Percentiles rank a stretch among this genome's conserved stretches.
These are phyloP conservation scores for Mercurialis annua DNA, from an alignment of 345 rosid genomes.

Conservation along the genomic window DNA sequence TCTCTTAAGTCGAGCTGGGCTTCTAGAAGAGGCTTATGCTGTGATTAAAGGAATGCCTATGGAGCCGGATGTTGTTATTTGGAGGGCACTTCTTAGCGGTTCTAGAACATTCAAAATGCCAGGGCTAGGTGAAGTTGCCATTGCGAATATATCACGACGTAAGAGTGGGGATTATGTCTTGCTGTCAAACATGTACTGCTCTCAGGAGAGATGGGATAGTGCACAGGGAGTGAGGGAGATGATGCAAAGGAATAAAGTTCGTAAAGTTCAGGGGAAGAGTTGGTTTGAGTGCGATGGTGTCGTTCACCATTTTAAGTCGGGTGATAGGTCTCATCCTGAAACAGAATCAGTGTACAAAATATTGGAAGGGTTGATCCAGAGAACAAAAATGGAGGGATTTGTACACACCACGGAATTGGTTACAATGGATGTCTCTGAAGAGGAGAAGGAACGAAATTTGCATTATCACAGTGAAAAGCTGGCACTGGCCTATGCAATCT, in stretches of 20 bases:
- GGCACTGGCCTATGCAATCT: slow-evolving; percentile 71
- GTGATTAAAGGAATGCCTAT: slow-evolving; percentile 58
- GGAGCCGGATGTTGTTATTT: slow-evolving; percentile 70
- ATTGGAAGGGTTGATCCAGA: slow-evolving; percentile 43
- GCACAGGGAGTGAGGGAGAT: slow-evolving; percentile 57
- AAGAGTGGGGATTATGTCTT: slow-evolving; percentile 72
- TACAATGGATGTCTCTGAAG: slow-evolving; percentile 80
- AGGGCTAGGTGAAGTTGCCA: slow-evolving; percentile 57
- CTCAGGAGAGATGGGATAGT: slow-evolving; percentile 59
- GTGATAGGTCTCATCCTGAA: slow-evolving; percentile 73
- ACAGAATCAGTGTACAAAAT: slow-evolving; percentile 47
- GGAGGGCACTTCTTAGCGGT: slow-evolving; percentile 88
- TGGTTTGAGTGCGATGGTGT: slow-evolving; percentile 68
- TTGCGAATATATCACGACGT: slow-evolving; percentile 48
- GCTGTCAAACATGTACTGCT: slow-evolving; percentile 73
- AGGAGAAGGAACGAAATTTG: slow-evolving; percentile 78
- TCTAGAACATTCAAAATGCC: slow-evolving; percentile 49
- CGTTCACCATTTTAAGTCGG: slow-evolving; percentile 64
- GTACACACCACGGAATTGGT: slow-evolving; percentile 62
- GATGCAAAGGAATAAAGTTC: slow-evolving; percentile 60
- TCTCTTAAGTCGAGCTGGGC: slow-evolving; percentile 68
- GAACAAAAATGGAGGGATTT: slow-evolving; percentile 56
- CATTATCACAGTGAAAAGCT: slow-evolving; percentile 73
- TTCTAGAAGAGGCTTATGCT: slow-evolving; percentile 60
- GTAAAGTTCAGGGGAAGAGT: slow-evolving; percentile 67